A percentile compares a stretch with the other conserved stretches of the same genome.
Evolutionary conservation across 2,329 filamentous ascomycete species (phyloP).

Genomic region (Cercospora sp.): DNA sequence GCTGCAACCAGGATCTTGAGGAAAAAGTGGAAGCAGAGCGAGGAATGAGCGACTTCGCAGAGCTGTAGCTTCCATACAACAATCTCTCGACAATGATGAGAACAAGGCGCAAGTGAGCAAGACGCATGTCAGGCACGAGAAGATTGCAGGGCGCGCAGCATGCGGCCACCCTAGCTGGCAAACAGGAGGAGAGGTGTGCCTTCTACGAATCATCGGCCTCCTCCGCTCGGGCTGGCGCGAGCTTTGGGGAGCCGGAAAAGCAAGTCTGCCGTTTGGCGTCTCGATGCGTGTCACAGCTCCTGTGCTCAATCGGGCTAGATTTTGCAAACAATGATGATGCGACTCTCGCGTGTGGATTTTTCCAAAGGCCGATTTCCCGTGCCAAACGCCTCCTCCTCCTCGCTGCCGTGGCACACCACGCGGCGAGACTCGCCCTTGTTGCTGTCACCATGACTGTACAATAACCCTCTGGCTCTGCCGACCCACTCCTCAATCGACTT

Average conservation of each 20-base stretch:
- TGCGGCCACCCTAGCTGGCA: not conserved
- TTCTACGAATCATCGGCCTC: not conserved
- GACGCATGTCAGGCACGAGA: not conserved
- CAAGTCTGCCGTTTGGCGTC: not conserved
- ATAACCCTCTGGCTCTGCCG: not conserved
- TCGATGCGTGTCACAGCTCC: not conserved
- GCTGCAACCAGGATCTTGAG: not conserved
- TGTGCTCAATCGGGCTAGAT: not conserved
- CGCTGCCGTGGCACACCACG: not conserved
- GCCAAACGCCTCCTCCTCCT: constrained; percentile 2
- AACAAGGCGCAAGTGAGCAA: not conserved
- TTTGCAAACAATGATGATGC: constrained; percentile 4
- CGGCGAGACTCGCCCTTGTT: not conserved
- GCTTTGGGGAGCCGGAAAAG: constrained; percentile 5
- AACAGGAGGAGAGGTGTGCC: not conserved
- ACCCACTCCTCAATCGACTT: not conserved
- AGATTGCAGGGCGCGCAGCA: not conserved
- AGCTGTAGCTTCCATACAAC: not conserved
- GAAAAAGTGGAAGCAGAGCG: not conserved
- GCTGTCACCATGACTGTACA: not conserved
- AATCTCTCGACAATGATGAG: not conserved
- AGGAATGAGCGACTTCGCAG: not conserved
- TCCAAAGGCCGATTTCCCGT: not conserved
- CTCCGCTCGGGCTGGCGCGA: constrained; percentile 1
- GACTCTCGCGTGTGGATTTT: not conserved